phyloP scores from a whole-genome alignment of 2,329 filamentous ascomycete genomes.

The Cladosporium sp. region DNA sequence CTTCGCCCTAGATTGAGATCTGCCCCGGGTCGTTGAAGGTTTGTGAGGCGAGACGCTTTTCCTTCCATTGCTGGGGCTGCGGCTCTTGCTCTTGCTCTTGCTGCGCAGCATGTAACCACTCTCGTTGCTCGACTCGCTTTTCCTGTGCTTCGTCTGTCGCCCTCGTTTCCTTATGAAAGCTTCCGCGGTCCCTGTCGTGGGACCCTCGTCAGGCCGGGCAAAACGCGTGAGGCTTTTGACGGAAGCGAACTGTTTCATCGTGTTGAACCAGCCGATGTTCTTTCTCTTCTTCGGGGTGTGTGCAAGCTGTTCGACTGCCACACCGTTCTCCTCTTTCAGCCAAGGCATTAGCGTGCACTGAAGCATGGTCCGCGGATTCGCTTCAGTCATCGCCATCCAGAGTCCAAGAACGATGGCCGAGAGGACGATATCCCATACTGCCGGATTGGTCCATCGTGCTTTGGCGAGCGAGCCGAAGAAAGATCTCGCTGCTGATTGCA shows the following conservation, averaged over 20 bases:
- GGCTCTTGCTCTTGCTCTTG: slow-evolving; percentile 3
- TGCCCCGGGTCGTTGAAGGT: background rate
- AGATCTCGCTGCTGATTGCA: background rate
- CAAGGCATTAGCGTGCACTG: slow-evolving; percentile 4
- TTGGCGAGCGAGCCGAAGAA: background rate
- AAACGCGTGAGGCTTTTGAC: slow-evolving; percentile 6
- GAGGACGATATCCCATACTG: slow-evolving; percentile 6
- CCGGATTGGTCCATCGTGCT: background rate
- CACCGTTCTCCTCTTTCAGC: slow-evolving; percentile 1
- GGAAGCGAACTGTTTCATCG: slow-evolving; percentile 6
- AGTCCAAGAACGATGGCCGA: slow-evolving; percentile 1
- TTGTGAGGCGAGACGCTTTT: slow-evolving; percentile 3
- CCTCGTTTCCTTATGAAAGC: slow-evolving; percentile 4
- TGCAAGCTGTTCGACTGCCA: background rate
- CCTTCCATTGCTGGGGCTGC: background rate
- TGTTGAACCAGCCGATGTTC: background rate
- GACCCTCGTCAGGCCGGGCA: slow-evolving; percentile 2
- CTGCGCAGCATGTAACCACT: slow-evolving; percentile 5
- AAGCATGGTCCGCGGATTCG: background rate
- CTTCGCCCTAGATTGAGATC: slow-evolving; percentile 4
- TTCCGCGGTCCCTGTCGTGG: slow-evolving; percentile 7
- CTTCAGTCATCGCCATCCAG: slow-evolving; percentile 1
- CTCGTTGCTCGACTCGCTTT: slow-evolving; percentile 1
- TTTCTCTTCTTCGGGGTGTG: background rate
- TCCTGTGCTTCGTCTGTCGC: slow-evolving; percentile 2